A percentile compares a stretch with the other conserved stretches of the same genome.
Evolutionary conservation across 179 eudicot genomes (phyloP).

Genomic region (Vitellaria paradoxa): DNA sequence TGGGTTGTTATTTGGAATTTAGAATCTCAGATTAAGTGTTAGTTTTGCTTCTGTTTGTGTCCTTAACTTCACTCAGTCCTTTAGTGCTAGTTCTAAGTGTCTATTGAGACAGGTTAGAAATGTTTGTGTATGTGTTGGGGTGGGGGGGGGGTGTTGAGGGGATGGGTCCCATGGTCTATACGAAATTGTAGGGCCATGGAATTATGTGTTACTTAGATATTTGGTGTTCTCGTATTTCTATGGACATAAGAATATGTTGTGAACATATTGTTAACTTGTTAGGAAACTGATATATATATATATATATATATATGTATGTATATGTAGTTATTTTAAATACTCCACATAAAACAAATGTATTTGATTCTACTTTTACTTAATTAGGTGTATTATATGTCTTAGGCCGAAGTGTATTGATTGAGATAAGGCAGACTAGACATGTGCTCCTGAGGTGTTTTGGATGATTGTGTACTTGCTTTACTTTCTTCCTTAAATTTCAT

Average conservation of each 20-base stretch:
- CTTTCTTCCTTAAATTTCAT: not conserved
- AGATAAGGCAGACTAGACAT: not conserved
- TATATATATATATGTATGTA: no score
- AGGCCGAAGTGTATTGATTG: not conserved
- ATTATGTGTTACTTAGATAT: no score
- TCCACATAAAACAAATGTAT: not conserved
- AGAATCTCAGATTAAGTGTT: no score
- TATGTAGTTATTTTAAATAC: not conserved
- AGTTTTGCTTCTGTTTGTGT: not conserved
- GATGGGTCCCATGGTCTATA: no score
- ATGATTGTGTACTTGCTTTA: not conserved
- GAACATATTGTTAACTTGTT: no score
- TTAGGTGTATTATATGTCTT: slow-evolving; percentile 12
- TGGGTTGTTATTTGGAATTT: not conserved
- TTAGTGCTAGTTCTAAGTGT: not conserved
- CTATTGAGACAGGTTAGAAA: not conserved
- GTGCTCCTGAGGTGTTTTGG: not conserved
- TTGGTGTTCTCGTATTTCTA: no score
- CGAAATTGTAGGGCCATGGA: no score
- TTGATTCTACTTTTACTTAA: not conserved
- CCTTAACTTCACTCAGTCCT: not conserved
- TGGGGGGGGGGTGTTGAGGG: no score
- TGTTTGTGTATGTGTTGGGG: not conserved
- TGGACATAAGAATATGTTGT: no score
- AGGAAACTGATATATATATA: no score